Evolutionary conservation across 169 alveolate genomes (phyloP).

Genomic region (Plasmodium yoelii): DNA sequence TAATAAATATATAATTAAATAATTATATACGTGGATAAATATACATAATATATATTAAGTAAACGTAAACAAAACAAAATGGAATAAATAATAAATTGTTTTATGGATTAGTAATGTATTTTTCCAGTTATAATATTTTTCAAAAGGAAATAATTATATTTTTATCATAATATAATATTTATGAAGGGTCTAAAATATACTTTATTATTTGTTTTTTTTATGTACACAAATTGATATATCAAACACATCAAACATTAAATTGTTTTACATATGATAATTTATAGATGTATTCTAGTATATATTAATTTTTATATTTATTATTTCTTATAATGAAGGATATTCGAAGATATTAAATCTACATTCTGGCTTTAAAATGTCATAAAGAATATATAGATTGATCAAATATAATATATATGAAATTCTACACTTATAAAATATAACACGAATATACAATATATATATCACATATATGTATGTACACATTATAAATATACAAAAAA

Average conservation of each 20-base stretch:
- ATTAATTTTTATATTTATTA: not conserved
- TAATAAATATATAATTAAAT: not conserved
- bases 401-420: no score
- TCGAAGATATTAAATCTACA: not conserved
- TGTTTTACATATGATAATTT: not conserved
- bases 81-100: not conserved
- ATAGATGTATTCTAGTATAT: not conserved
- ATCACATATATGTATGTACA: no score
- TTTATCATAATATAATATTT: no score
- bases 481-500: no score
- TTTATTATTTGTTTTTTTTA: slow-evolving; percentile 1
- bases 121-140: no score
- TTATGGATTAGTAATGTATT: not conserved
- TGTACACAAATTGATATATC: not conserved
- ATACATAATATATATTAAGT: not conserved
- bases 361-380: no score
- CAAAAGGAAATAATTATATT: no score
- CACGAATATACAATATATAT: no score
- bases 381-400: no score
- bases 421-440: no score
- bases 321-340: not conserved
- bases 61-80: not conserved
- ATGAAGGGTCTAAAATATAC: not conserved
- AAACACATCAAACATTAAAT: not conserved
- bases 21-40: not conserved